Evolutionary conservation across 2,329 filamentous ascomycete genomes (phyloP).

Genomic region (Aspergillus novofumigatus): DNA sequence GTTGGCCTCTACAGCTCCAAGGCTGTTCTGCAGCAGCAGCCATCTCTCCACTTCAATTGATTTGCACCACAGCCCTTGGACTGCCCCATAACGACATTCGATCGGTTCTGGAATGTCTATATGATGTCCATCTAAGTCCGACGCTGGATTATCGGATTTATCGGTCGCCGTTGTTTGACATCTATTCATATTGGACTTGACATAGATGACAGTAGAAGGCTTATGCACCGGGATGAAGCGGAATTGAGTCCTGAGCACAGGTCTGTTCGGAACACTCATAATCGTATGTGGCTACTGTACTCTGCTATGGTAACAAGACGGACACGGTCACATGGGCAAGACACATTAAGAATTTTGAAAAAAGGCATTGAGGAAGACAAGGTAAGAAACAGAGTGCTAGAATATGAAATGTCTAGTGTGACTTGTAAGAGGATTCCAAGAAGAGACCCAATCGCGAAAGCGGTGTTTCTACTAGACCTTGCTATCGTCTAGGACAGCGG

Average conservation of each 20-base stretch:
- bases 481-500: conserved; percentile 10
- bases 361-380: background rate
- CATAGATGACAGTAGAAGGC: background rate
- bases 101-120: background rate
- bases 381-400: conserved; percentile 11
- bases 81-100: background rate
- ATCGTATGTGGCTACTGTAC: background rate
- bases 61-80: too few relatives aligned
- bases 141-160: background rate
- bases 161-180: background rate
- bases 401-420: conserved; percentile 5
- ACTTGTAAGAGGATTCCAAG: background rate
- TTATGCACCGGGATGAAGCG: too few relatives aligned
- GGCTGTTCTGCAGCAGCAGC: too few relatives aligned
- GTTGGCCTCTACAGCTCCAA: too few relatives aligned
- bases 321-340: background rate
- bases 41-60: too few relatives aligned
- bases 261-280: background rate
- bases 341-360: background rate
- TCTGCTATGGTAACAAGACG: background rate
- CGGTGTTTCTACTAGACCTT: conserved; percentile 1
- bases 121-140: background rate
- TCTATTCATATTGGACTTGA: background rate
- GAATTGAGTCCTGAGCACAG: background rate
- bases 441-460: background rate